Evolutionary conservation across 2,329 filamentous ascomycete genomes (phyloP).

Genomic region (Chaetomiaceae sp.): DNA sequence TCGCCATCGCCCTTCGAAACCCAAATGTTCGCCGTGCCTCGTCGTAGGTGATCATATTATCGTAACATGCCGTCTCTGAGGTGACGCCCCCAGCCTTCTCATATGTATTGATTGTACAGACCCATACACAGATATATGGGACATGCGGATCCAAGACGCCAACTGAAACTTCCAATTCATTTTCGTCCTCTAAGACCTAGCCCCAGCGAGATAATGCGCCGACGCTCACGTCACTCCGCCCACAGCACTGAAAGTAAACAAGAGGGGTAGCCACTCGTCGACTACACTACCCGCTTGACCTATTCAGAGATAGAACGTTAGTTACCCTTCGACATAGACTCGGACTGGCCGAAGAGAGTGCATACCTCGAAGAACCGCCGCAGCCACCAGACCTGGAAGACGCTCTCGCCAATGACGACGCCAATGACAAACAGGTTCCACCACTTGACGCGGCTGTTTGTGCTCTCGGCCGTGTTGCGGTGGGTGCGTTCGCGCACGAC

Average conservation of each 20-base stretch:
- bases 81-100: not conserved
- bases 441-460: conserved; percentile 96
- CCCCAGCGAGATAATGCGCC: conserved; percentile 11
- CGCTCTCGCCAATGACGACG: conserved; percentile 81
- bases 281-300: conserved; percentile 30
- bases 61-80: not conserved
- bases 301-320: conserved; percentile 5
- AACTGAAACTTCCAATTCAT: conserved; percentile 6
- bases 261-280: not conserved
- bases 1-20: too few species aligned
- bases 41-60: conserved; percentile 8
- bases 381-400: conserved; percentile 99
- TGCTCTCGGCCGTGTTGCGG: conserved; percentile 98
- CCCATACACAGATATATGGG: conserved; percentile 9
- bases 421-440: conserved; percentile 97
- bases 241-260: conserved; percentile 11
- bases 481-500: conserved; percentile 92
- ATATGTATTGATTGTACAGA: conserved; percentile 15
- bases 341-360: conserved; percentile 25
- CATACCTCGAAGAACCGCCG: conserved; percentile 95
- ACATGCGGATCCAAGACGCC: conserved; percentile 20
- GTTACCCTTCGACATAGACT: not conserved
- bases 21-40: not conserved
- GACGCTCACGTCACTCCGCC: conserved; percentile 4
- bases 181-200: conserved; percentile 9